Percentiles rank a stretch among this genome's conserved stretches.
Evolutionary conservation across 805 yeast species (phyloP).

Genomic region (Lipomyces mesembrius): DNA sequence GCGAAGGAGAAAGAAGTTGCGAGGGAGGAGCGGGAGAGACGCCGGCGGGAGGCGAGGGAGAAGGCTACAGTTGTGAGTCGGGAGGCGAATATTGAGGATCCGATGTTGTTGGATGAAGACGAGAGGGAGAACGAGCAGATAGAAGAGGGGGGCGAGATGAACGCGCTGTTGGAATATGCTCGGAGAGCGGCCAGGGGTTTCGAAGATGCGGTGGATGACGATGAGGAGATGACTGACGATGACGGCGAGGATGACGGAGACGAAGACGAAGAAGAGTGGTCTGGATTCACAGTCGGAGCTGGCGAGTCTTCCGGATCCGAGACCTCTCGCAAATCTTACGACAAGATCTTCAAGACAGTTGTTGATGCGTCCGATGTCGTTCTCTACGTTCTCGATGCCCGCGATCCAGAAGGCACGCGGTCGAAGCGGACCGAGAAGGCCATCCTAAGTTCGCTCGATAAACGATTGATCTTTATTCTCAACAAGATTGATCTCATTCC

Average conservation of each 20-base stretch:
- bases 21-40: slow-evolving; percentile 48
- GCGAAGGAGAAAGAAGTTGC: slow-evolving; percentile 56
- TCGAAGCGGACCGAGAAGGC: slow-evolving; percentile 91
- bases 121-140: slow-evolving; percentile 48
- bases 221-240: slow-evolving; percentile 45
- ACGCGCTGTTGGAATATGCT: slow-evolving; percentile 89
- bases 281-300: slow-evolving; percentile 39
- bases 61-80: slow-evolving; percentile 35
- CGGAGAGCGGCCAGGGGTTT: slow-evolving; percentile 81
- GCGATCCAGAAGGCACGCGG: slow-evolving; percentile 95
- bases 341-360: slow-evolving; percentile 89
- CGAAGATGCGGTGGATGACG: slow-evolving; percentile 57
- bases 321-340: slow-evolving; percentile 72
- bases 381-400: slow-evolving; percentile 91
- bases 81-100: slow-evolving; percentile 26
- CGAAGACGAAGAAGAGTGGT: slow-evolving; percentile 48
- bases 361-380: slow-evolving; percentile 91
- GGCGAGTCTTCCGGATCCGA: slow-evolving; percentile 37
- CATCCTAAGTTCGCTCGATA: slow-evolving; percentile 65
- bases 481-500: slow-evolving; percentile 95
- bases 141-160: slow-evolving; percentile 45
- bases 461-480: slow-evolving; percentile 80
- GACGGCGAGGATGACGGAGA: slow-evolving; percentile 54
- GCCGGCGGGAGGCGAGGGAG: slow-evolving; percentile 45
- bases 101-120: slow-evolving; percentile 45